A percentile compares a stretch with the other conserved stretches of the same genome.
Conservation (phyloP, 2,329 filamentous ascomycete species). For the Elsinoe australis region DNA sequence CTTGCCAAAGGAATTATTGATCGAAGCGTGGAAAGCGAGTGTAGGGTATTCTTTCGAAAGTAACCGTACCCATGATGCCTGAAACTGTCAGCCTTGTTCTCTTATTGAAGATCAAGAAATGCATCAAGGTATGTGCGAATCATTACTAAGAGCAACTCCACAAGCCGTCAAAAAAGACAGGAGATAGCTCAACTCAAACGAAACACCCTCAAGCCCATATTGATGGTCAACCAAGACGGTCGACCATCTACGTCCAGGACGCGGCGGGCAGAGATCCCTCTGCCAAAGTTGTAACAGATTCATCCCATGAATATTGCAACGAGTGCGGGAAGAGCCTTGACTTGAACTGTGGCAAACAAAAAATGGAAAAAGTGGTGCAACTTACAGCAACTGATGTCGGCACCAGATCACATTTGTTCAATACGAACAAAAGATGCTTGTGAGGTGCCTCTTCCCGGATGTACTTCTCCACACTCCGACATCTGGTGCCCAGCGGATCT, state of each 20-base stretch:
- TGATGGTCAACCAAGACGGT: constrained; percentile 83
- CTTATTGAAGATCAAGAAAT: constrained; percentile 25
- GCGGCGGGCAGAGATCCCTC: constrained; percentile 70
- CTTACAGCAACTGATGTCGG: constrained; percentile 92
- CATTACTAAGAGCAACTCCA: constrained; percentile 98
- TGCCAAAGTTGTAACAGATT: constrained; percentile 99
- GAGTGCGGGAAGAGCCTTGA: constrained; percentile 66
- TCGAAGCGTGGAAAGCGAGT: constrained; percentile 85
- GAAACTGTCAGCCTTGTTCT: constrained; percentile 28
- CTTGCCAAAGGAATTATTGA: constrained; percentile 96
- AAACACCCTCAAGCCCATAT: constrained; percentile 70
- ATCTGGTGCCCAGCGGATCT: constrained; percentile 84
- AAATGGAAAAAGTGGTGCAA: constrained; percentile 31
- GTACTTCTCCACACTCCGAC: constrained; percentile 86
- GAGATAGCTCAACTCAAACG: constrained; percentile 94
- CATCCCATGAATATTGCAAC: constrained; percentile 60
- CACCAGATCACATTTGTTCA: constrained; percentile 90
- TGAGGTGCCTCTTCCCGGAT: constrained; percentile 87
- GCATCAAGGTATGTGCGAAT: constrained; percentile 64
- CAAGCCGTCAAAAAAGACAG: constrained; percentile 51
- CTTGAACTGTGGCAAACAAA: constrained; percentile 68
- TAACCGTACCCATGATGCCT: constrained; percentile 88
- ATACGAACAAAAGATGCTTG: constrained; percentile 84
- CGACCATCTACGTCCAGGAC: constrained; percentile 58
- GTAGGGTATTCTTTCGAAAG: constrained; percentile 90